Evolutionary conservation across 345 rosid species (phyloP).

Genomic region (Trapa bicornis): DNA sequence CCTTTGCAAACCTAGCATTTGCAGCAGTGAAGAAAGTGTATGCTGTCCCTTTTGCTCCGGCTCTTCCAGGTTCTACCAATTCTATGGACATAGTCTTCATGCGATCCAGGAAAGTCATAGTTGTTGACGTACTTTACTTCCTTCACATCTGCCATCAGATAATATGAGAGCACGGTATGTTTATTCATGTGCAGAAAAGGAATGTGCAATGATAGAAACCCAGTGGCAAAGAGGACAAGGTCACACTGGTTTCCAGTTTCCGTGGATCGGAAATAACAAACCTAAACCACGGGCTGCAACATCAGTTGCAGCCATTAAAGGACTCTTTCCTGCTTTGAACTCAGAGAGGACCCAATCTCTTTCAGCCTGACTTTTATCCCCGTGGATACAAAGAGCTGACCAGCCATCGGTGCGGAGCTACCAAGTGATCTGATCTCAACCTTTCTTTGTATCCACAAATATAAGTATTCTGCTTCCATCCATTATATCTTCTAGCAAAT

Average conservation of each 20-base stretch:
- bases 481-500: slow-evolving; percentile 96
- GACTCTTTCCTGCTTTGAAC: slow-evolving; percentile 94
- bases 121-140: slow-evolving; percentile 91
- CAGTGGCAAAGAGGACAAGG: not conserved
- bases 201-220: not conserved
- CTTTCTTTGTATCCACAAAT: slow-evolving; percentile 95
- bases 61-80: slow-evolving; percentile 99
- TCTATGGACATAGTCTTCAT: slow-evolving; percentile 96
- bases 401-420: slow-evolving; percentile 99
- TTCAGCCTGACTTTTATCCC: slow-evolving; percentile 99
- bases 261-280: slow-evolving; percentile 11
- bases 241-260: not conserved
- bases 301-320: slow-evolving; percentile 99
- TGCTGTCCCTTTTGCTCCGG: slow-evolving; percentile 99
- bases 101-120: slow-evolving; percentile 97
- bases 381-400: slow-evolving; percentile 98
- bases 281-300: slow-evolving; percentile 99
- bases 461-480: slow-evolving; percentile 96
- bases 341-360: slow-evolving; percentile 99
- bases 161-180: not conserved
- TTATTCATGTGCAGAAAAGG: not conserved
- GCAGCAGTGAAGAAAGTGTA: slow-evolving; percentile 93
- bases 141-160: slow-evolving; percentile 61
- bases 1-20: slow-evolving; percentile 94
- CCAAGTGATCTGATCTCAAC: slow-evolving; percentile 94